Percentiles rank a stretch among this genome's conserved stretches.
Conservation (phyloP, 2,329 filamentous ascomycete species). For the Ophiocordyceps unilateralis region DNA sequence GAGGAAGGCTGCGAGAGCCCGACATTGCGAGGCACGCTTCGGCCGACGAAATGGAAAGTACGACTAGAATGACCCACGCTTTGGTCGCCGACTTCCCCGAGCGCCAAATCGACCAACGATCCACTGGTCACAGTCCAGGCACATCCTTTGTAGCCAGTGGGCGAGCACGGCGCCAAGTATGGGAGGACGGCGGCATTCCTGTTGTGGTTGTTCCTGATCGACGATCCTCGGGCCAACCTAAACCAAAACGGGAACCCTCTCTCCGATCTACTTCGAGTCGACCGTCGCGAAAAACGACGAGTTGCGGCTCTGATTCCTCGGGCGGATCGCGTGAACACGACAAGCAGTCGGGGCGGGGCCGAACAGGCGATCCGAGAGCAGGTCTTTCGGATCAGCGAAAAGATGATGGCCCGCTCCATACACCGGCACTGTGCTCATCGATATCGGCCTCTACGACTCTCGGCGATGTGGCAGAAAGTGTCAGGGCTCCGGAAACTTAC, state of each 20-base stretch:
- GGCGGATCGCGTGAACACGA: conserved; percentile 13
- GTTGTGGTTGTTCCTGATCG: conserved; percentile 46
- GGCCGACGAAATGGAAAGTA: neutral
- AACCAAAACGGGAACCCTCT: conserved; percentile 32
- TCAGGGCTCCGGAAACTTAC: neutral
- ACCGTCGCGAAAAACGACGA: conserved; percentile 34
- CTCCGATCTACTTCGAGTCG: conserved; percentile 44
- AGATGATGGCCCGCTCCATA: neutral
- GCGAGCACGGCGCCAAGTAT: conserved; percentile 39
- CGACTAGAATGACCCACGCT: neutral
- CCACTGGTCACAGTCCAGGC: conserved; percentile 32
- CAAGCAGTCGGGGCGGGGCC: neutral
- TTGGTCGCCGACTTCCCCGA: neutral
- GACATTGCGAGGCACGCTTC: conserved; percentile 4
- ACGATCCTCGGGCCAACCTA: conserved; percentile 34
- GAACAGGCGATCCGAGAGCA: neutral
- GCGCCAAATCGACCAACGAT: conserved; percentile 11
- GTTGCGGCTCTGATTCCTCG: conserved; percentile 27
- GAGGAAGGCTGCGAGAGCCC: conserved; percentile 30
- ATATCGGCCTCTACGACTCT: neutral
- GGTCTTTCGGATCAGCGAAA: neutral
- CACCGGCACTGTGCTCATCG: neutral
- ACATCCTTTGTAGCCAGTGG: conserved; percentile 34
- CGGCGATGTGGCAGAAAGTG: neutral
- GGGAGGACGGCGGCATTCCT: conserved; percentile 42